Base-by-base conservation (phyloP, 345 rosid species). In the Mallotus nudiflorus region DNA sequence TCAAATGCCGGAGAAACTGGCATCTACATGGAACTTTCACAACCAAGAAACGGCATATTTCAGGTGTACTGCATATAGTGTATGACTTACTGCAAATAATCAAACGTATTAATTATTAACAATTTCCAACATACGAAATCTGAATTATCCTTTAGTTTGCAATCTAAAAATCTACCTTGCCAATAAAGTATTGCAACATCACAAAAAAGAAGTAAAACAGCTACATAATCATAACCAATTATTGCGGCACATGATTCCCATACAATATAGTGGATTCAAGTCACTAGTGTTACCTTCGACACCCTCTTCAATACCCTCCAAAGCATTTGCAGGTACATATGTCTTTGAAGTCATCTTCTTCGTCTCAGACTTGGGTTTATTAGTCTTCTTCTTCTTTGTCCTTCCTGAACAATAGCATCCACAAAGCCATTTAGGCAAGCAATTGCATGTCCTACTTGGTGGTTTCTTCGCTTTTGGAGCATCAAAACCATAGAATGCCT, bases 351-450 rank as follows among this genome's bases (percentile, higher is more conserved):
- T 67, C 62, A 16, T 76, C 68, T 73, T 76, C 73, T 71, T 70
- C 39, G 54, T 14, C 53, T 78, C 78, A 1, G 37, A 20, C 74
- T 69, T 69, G 20, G 69, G 76, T 69, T 65, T 66, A 68, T 59
- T 63, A 29, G 44, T 67, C 73, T 70, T 83, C 82, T 83, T 75
- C 84, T 79, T 75, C 74, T 77, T 83, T 69, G 66, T 77, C 56
- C 56, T 82, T 58, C 77, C 79, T 9, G 76, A 82, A 61, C 73
- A 73, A 62, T 73, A 82, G 50, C 76, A 62, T 69, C 84, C 84
- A 61, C 80, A 72, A n/a, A 67, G 74, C 75, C 81, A 75, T 75
- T 78, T 78, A n/a, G 86, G 82, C 77, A 67, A 83, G 73, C 82
- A 82, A 59, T 83, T 78, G 82, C 82, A 80, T 12, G 82, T 74